A percentile compares a stretch with the other conserved stretches of the same genome.
These are phyloP conservation scores for Syzygium malaccense DNA, from an alignment of 441 rosid species.

Conservation along the genomic window DNA sequence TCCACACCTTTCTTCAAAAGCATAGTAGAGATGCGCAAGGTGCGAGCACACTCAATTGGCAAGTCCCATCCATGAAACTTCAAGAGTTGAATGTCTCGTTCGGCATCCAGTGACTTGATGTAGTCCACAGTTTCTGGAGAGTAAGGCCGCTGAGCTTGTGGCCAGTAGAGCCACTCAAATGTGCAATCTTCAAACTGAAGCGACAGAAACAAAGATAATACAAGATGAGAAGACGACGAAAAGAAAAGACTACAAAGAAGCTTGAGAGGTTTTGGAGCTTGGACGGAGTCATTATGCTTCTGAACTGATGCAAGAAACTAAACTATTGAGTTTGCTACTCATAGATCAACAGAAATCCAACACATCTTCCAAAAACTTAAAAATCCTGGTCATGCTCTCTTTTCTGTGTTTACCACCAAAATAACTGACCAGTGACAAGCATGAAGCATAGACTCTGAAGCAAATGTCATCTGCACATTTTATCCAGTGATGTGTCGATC, in stretches of 20 bases:
- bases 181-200: constrained; percentile 98
- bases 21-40: constrained; percentile 38
- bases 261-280: neutral
- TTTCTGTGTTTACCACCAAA: neutral
- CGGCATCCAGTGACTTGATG: constrained; percentile 11
- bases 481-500: neutral
- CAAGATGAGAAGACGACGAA: neutral
- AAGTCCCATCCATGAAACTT: constrained; percentile 12
- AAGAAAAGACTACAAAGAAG: neutral
- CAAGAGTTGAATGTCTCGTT: constrained; percentile 8
- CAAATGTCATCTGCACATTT: neutral
- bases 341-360: neutral
- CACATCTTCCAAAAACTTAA: neutral
- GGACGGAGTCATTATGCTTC: neutral
- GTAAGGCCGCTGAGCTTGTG: constrained; percentile 75
- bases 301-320: neutral
- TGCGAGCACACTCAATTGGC: constrained; percentile 4
- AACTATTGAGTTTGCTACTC: neutral
- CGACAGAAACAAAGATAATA: neutral
- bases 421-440: neutral
- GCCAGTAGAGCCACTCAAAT: constrained; percentile 99
- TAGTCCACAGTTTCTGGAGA: constrained; percentile 23
- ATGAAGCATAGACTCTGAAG: neutral
- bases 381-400: neutral
- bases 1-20: constrained; percentile 51